phyloP scores from a whole-genome alignment of 2,329 filamentous ascomycete species.

The Periconia digitata region DNA sequence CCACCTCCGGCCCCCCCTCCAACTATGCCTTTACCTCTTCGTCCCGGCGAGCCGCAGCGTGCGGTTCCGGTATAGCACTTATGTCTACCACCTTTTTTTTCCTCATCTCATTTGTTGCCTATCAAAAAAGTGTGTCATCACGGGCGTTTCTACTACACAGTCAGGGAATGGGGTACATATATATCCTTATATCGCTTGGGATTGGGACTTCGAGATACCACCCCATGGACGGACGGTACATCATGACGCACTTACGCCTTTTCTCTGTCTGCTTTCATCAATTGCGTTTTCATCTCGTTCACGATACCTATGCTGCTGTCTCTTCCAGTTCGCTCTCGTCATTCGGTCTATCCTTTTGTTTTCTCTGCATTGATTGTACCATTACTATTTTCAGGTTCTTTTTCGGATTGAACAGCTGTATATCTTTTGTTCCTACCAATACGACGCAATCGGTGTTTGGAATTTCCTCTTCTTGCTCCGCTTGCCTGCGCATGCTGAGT shows the following conservation, averaged over 20 bases:
- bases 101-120: neutral
- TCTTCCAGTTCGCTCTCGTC: neutral
- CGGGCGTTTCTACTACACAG: neutral
- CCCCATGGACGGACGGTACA: neutral
- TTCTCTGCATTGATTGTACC: neutral
- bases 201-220: neutral
- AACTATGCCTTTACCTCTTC: constrained; percentile 40
- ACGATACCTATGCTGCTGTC: neutral
- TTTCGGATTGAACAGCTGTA: neutral
- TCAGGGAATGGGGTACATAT: neutral
- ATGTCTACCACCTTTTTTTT: neutral
- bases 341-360: neutral
- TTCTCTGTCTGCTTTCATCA: neutral
- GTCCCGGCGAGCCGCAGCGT: constrained; percentile 22
- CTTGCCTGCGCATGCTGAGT: no score
- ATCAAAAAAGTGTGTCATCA: neutral
- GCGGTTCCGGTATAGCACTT: constrained; percentile 7
- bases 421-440: neutral
- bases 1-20: constrained; percentile 52
- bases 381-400: neutral
- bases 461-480: neutral
- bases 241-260: constrained; percentile 2
- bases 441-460: no score
- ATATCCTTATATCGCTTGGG: no score
- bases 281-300: neutral